phyloP scores from a whole-genome alignment of 257 asterid genomes.

The Fraxinus americana region DNA sequence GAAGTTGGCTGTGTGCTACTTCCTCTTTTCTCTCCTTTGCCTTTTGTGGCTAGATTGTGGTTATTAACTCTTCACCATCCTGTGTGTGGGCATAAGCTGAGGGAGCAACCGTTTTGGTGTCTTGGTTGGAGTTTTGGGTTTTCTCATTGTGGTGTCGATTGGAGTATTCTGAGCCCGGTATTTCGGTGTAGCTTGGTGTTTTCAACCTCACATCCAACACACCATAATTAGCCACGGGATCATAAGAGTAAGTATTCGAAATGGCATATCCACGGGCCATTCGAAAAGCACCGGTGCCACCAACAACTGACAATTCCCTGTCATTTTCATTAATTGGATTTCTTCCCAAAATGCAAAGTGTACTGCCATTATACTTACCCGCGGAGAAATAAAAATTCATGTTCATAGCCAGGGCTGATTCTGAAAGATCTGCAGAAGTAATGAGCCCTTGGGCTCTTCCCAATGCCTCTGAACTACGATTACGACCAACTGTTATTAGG shows the following conservation, averaged over 20 bases:
- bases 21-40: too few species aligned
- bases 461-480: background rate
- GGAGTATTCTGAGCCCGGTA: too few species aligned
- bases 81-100: too few species aligned
- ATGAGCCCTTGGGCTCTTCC: background rate
- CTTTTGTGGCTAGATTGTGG: too few species aligned
- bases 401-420: background rate
- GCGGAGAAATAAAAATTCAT: background rate
- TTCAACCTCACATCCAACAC: too few species aligned
- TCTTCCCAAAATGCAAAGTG: background rate
- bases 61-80: too few species aligned
- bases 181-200: too few species aligned
- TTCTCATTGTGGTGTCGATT: too few species aligned
- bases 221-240: background rate
- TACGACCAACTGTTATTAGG: background rate
- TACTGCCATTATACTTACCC: background rate
- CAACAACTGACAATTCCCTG: background rate
- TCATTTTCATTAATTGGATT: background rate
- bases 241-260: background rate
- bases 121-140: too few species aligned
- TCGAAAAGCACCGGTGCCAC: background rate
- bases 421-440: background rate
- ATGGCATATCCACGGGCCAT: background rate
- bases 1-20: too few species aligned
- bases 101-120: too few species aligned